Conservation (phyloP, 495 filamentous ascomycete species). For the Aspergillus nidulans region DNA sequence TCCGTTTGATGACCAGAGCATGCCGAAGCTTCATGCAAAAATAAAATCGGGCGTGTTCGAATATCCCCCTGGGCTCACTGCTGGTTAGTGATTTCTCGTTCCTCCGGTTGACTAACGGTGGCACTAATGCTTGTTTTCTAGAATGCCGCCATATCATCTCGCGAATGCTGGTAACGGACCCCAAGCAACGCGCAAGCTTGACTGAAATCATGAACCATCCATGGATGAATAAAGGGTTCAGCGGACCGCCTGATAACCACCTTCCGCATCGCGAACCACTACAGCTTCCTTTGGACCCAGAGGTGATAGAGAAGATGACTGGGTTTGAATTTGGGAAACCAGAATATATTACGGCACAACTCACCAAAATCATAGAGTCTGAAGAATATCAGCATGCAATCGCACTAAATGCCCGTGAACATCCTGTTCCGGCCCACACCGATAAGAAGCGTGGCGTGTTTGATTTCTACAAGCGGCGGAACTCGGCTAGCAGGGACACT, state of each 20-base stretch:
- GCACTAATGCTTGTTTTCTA: constrained; percentile 24
- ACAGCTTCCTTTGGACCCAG: constrained; percentile 74
- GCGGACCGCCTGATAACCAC: constrained; percentile 80
- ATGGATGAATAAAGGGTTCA: constrained; percentile 95
- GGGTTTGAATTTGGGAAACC: constrained; percentile 94
- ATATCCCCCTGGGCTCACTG: constrained; percentile 87
- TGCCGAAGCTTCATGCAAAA: constrained; percentile 97
- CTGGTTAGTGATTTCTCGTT: constrained; percentile 54
- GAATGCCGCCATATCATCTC: constrained; percentile 94
- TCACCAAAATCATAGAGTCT: constrained; percentile 80
- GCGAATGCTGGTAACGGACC: constrained; percentile 95
- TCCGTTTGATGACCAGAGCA: constrained; percentile 98
- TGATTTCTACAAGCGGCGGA: constrained; percentile 95
- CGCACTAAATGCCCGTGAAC: constrained; percentile 61
- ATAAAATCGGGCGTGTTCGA: constrained; percentile 97
- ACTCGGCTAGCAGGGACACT: constrained; percentile 85
- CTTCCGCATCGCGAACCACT: constrained; percentile 81
- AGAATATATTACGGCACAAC: constrained; percentile 73
- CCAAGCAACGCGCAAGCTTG: constrained; percentile 78
- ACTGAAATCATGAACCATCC: constrained; percentile 93
- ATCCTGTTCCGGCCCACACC: constrained; percentile 56
- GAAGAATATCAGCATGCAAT: constrained; percentile 88
- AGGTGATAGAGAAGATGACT: constrained; percentile 87
- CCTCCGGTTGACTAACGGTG: neutral
- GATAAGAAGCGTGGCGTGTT: constrained; percentile 91